Base-by-base conservation (phyloP, 805 yeast species). In the Candida sakaeoensis region DNA sequence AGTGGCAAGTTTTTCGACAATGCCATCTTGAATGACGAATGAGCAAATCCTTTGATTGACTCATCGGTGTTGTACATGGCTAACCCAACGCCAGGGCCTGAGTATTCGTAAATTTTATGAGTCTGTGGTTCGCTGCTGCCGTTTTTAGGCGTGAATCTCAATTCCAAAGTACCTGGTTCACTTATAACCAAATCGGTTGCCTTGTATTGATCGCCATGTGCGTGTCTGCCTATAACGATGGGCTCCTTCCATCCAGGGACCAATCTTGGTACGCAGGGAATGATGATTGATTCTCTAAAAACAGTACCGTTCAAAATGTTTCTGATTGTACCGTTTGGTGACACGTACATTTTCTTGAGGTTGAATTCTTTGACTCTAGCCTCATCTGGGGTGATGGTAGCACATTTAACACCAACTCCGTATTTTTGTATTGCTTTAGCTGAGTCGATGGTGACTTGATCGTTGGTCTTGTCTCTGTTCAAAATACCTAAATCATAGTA, bases 41-140 rank as follows among this genome's bases (percentile, higher is more conserved):
- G 86, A 34, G 91, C 93, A 63, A 85, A 85, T 4, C 85, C 91
- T 36, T 61, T 64, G 50, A 85, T 85, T 14, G 88, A 80, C 48
- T 80, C 85, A 48, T 82, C 89, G 17, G 91, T 84, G 65, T 85
- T 85, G 67, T 85, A 85, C 90, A 84, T 85, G 37, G 88, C 83
- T 57, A 85, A 64, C 2, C 84, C 91, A 40, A 84, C 88, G 59
- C 93, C 91, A 7, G 81, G 53, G 32, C 75, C 77, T 49, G 81
- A 68, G 60, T 73, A 85, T 55, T 82, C 74, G 53, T 68, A 83
- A 27, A 85, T 87, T 30, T 72, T 65, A 48, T 61, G 61, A 28
- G 67, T 68, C 49, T 72, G 61, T 36, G 69, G 54, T 49, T 72
- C 61, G 28, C 76, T 67, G 28, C 76, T 67, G 6, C 83, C 83